A percentile compares a stretch with the other conserved stretches of the same genome.
Evolutionary conservation across 78 protist genomes (phyloP).

Genomic region (Dictyostelium capitatum): DNA sequence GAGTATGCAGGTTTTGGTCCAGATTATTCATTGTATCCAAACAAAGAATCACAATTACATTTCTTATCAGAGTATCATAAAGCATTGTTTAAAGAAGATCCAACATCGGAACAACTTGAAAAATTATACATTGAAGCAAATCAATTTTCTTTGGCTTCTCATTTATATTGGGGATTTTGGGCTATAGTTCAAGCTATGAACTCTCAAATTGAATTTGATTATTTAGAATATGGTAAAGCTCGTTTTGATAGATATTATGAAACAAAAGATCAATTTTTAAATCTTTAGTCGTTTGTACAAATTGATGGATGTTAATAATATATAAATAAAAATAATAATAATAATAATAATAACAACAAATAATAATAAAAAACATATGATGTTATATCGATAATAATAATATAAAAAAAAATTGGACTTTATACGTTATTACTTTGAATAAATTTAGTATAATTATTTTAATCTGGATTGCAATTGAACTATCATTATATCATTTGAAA

Average conservation of each 20-base stretch:
- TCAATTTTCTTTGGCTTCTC: constrained; percentile 75
- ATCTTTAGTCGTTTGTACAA: too few relatives aligned
- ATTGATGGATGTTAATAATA: too few relatives aligned
- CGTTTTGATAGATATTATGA: constrained; percentile 75
- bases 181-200: constrained; percentile 82
- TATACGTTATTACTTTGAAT: too few relatives aligned
- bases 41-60: constrained; percentile 48
- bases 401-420: too few relatives aligned
- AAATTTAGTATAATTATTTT: too few relatives aligned
- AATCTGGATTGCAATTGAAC: too few relatives aligned
- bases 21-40: constrained; percentile 65
- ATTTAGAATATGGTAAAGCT: constrained; percentile 79
- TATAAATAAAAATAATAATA: too few relatives aligned
- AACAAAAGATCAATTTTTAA: constrained; percentile 66
- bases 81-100: constrained; percentile 34
- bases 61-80: constrained; percentile 60
- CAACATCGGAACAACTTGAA: constrained; percentile 60
- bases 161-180: constrained; percentile 88
- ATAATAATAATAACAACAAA: background rate
- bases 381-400: background rate
- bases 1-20: constrained; percentile 86
- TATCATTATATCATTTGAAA: too few relatives aligned
- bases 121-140: constrained; percentile 57
- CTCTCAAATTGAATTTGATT: constrained; percentile 86
- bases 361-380: background rate